Conservation (phyloP, 2,329 filamentous ascomycete species). For the Daldinia sp. region DNA sequence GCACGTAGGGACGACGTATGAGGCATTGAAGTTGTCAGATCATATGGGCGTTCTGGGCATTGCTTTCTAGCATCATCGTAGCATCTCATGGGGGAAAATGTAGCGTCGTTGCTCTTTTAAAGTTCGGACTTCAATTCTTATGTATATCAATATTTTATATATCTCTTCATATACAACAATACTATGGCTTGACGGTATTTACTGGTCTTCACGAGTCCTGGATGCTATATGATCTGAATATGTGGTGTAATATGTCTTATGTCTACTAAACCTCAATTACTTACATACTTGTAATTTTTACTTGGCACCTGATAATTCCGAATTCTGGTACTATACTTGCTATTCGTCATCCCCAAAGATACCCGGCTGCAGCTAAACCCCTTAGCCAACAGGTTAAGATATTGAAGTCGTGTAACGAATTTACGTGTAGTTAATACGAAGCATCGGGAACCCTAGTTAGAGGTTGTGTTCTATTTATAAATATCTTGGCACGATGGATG, state of each 20-base stretch:
- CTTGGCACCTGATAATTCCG: no score
- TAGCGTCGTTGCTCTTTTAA: background rate
- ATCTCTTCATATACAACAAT: background rate
- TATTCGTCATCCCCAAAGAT: no score
- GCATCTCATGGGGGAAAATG: background rate
- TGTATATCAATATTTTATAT: background rate
- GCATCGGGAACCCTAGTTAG: background rate
- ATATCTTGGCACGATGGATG: no score
- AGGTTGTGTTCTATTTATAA: background rate
- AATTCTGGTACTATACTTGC: no score
- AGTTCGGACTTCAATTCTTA: background rate
- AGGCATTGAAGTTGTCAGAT: background rate
- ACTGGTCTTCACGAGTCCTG: background rate
- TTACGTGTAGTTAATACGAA: background rate
- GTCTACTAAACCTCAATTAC: background rate
- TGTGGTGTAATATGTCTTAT: background rate
- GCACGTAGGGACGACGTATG: background rate
- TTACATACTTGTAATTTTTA: background rate
- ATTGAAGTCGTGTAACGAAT: background rate
- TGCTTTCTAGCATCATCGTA: slow-evolving; percentile 1
- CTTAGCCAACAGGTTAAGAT: background rate
- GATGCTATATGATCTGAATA: background rate
- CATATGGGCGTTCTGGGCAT: slow-evolving; percentile 5
- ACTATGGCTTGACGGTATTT: background rate
- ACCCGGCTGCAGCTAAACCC: no score